Evolutionary conservation across 495 filamentous ascomycete genomes (phyloP).

Genomic region (Aspergillus leporis): DNA sequence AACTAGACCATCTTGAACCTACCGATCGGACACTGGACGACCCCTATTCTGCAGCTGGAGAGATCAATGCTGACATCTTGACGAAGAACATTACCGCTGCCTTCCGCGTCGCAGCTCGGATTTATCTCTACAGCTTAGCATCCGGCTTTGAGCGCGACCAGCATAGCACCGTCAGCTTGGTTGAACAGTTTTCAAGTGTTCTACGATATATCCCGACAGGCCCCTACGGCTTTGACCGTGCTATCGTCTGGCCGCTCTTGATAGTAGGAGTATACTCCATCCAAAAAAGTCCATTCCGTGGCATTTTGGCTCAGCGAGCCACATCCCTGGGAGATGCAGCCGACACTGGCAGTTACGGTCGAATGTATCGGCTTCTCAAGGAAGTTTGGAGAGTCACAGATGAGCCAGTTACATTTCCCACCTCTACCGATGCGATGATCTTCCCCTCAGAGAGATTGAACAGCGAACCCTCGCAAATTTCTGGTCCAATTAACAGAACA

Average conservation of each 20-base stretch:
- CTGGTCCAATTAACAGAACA: too few species aligned
- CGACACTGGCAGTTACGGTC: conserved; percentile 81
- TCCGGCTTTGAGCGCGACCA: conserved; percentile 75
- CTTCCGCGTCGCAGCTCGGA: conserved; percentile 86
- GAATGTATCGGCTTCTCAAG: conserved; percentile 71
- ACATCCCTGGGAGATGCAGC: conserved; percentile 70
- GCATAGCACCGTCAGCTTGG: conserved; percentile 63
- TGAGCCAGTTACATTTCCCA: conserved; percentile 27
- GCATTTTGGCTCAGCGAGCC: conserved; percentile 70
- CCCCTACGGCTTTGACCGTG: conserved; percentile 81
- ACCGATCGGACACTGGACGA: conserved; percentile 51
- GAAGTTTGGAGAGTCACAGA: conserved; percentile 81
- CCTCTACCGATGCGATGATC: background rate
- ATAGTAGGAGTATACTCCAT: conserved; percentile 75
- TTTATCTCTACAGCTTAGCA: conserved; percentile 90
- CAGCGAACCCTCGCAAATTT: too few species aligned
- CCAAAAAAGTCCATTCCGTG: conserved; percentile 67
- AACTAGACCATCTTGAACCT: conserved; percentile 75
- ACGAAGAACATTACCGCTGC: conserved; percentile 79
- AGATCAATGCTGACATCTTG: conserved; percentile 73
- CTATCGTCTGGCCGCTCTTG: conserved; percentile 87
- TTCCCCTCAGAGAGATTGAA: too few species aligned
- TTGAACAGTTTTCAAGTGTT: conserved; percentile 65
- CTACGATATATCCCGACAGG: conserved; percentile 80
- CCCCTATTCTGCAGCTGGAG: conserved; percentile 55